Evolutionary conservation across 2,329 filamentous ascomycete species (phyloP).

Genomic region (Cordyceps tenuipes): DNA sequence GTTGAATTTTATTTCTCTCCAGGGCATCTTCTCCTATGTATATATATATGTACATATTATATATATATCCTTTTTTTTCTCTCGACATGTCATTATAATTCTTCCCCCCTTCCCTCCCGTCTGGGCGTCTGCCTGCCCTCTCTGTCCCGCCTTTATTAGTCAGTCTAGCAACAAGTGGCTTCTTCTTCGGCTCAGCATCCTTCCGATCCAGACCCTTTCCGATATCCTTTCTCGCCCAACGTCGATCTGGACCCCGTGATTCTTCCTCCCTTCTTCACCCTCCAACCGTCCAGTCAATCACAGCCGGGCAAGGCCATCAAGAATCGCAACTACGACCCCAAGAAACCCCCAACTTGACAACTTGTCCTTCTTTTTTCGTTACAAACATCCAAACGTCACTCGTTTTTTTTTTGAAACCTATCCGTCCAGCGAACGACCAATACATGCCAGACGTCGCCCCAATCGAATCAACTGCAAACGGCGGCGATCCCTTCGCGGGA

Average conservation of each 20-base stretch:
- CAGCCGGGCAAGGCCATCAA: not conserved
- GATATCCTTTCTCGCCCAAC: not conserved
- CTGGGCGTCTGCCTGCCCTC: no score
- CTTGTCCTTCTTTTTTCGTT: not conserved
- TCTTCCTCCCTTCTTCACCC: not conserved
- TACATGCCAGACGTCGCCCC: slow-evolving; percentile 1
- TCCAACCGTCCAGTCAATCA: not conserved
- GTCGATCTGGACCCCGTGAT: not conserved
- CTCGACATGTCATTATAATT: no score
- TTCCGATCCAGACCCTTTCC: no score
- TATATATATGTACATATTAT: no score
- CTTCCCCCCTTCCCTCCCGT: no score
- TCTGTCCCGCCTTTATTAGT: no score
- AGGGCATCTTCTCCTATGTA: not conserved
- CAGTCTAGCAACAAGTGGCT: no score
- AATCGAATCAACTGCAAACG: not conserved
- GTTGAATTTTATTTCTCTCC: no score
- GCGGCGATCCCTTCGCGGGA: not conserved
- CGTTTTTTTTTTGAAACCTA: no score
- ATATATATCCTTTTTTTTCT: not conserved
- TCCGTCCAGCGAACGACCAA: not conserved
- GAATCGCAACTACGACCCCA: no score
- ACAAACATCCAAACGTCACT: not conserved
- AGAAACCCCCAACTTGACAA: no score
- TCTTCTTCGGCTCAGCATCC: no score